Percentiles rank a stretch among this genome's conserved stretches.
Conservation (phyloP, 2,329 filamentous ascomycete genomes). For the Fusarium brevicatenulatum region DNA sequence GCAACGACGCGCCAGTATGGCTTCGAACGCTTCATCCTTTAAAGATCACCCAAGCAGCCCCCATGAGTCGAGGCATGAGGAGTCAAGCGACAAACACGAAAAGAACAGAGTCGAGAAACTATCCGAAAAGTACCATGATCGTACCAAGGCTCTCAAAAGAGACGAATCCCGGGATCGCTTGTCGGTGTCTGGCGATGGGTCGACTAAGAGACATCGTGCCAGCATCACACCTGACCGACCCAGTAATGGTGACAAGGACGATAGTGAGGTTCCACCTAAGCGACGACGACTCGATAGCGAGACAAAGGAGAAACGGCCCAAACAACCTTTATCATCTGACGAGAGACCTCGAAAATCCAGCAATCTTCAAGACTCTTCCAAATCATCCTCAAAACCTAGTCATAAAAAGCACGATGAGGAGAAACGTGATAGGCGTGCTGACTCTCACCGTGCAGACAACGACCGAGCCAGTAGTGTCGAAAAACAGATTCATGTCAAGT, state of each 20-base stretch:
- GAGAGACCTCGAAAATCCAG: conserved; percentile 57
- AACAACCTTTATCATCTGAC: conserved; percentile 58
- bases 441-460: conserved; percentile 55
- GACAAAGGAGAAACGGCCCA: conserved; percentile 59
- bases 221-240: conserved; percentile 67
- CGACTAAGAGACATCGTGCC: conserved; percentile 67
- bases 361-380: conserved; percentile 54
- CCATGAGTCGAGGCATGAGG: conserved; percentile 61
- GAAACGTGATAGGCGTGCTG: conserved; percentile 51
- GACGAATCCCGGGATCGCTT: conserved; percentile 68
- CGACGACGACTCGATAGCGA: conserved; percentile 67
- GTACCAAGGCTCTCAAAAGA: conserved; percentile 69
- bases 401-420: conserved; percentile 58
- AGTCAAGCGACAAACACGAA: conserved; percentile 52
- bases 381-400: conserved; percentile 47
- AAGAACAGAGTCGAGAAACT: conserved; percentile 53
- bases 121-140: conserved; percentile 67
- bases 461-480: conserved; percentile 56
- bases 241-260: conserved; percentile 64
- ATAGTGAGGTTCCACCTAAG: conserved; percentile 62
- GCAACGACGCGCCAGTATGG: conserved; percentile 67
- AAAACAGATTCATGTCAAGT: conserved; percentile 65
- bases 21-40: conserved; percentile 63
- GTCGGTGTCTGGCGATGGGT: conserved; percentile 60
- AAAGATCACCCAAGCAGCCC: conserved; percentile 64